Evolutionary conservation across 208 protist species (phyloP), one percentile per base, ranked within the genome.

Genomic region (Wallacemonas sp.): DNA sequence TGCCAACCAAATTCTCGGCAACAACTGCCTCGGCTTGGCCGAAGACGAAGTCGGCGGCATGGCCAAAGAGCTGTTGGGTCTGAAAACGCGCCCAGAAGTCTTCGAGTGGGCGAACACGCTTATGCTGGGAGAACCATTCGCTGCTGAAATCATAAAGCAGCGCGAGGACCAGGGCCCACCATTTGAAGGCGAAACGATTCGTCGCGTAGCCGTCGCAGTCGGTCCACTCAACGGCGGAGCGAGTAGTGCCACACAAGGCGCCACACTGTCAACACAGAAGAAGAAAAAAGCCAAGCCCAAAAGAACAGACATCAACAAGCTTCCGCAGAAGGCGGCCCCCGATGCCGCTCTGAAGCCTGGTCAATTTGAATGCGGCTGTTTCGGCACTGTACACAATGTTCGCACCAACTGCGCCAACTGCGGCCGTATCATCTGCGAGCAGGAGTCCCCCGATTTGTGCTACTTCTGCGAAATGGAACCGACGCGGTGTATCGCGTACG

Each of bases 391-490:
- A 19, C 91, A 96, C 61, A 76, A 83, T 22, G 45, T 94, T 12
- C 83, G 81, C 19, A 66, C 73, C 41, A 95, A 91, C 74, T 96
- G 91, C 75, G 79, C 70, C 28, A 94, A 96, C 73, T 96, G 91
- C 66, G 91, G 91, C 0, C 83, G 91, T 21, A 93, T 96, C 71
- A 89, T 96, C 59, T 96, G 91, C 65, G 85, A 91, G 75, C 84
- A 95, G 74, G 91, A 96, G 71, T 66, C 77, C 3, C 75, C 82
- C 65, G 87, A 91, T 26, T 54, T 56, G 38, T 96, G 91, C 75
- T 96, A 95, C 68, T 78, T 67, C 19, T 96, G 91, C 72, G 91
- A 87, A 2, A 44, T 94, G 26, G 77, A 84, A 38, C 88, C 91
- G 17, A 47, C 53, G 33, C 72, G 67, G 2, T 95, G 86, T 72